Evolutionary conservation across 2,329 filamentous ascomycete genomes (phyloP).

Genomic region (Talaromyces sp.): DNA sequence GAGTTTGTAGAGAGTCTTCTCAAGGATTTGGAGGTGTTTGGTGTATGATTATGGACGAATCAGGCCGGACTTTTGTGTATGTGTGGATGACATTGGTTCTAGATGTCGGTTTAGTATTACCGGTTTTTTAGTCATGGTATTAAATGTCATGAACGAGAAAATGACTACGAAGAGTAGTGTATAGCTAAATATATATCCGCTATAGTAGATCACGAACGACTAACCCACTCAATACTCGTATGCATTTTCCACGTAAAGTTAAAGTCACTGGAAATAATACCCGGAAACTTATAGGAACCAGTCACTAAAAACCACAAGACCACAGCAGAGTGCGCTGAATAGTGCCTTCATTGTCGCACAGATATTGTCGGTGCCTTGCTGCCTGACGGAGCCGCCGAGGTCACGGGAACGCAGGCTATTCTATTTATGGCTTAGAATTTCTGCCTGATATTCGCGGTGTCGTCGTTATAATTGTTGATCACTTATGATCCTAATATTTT

Average conservation of each 20-base stretch:
- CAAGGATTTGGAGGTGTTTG: slow-evolving; percentile 4
- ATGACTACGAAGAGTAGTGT: too few species aligned
- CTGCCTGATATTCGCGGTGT: neutral
- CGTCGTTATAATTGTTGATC: neutral
- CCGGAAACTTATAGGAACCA: too few species aligned
- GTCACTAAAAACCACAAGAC: neutral
- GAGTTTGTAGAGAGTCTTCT: slow-evolving; percentile 22
- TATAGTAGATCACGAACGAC: neutral
- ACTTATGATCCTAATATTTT: neutral
- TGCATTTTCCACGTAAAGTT: too few species aligned
- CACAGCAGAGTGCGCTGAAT: neutral
- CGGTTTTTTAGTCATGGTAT: too few species aligned
- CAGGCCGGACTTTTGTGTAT: too few species aligned
- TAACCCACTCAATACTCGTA: neutral
- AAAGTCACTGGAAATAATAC: too few species aligned
- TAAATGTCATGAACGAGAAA: too few species aligned
- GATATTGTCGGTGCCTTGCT: neutral
- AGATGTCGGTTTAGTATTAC: too few species aligned
- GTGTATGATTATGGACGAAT: neutral
- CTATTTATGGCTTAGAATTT: neutral
- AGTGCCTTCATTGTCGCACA: too few species aligned
- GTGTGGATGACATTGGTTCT: too few species aligned
- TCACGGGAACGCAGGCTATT: neutral
- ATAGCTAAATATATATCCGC: neutral
- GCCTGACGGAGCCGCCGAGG: neutral